A percentile compares a stretch with the other conserved stretches of the same genome.
Evolutionary conservation across 2,329 filamentous ascomycete genomes (phyloP).

Genomic region (Paecilomyces sp.): DNA sequence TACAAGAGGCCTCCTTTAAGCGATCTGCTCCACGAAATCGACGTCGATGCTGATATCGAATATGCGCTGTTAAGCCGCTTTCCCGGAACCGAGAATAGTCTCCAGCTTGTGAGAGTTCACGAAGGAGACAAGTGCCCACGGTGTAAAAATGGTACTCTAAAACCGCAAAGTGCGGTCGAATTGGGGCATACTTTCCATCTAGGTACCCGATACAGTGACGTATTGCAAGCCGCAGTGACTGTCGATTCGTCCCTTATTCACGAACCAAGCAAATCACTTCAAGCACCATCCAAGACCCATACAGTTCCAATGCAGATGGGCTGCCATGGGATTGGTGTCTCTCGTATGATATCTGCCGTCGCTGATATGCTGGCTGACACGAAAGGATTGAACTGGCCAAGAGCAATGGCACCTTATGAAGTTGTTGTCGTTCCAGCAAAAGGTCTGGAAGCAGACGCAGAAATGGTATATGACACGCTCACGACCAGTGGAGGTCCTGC

Average conservation of each 20-base stretch:
- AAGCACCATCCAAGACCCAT: conserved; percentile 20
- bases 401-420: conserved; percentile 77
- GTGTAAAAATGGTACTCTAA: conserved; percentile 58
- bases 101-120: conserved; percentile 60
- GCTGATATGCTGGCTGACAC: conserved; percentile 67
- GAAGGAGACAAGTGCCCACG: conserved; percentile 66
- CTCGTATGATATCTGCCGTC: conserved; percentile 79
- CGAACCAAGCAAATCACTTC: conserved; percentile 5
- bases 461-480: conserved; percentile 59
- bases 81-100: conserved; percentile 32
- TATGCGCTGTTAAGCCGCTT: conserved; percentile 30
- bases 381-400: conserved; percentile 79
- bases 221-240: conserved; percentile 59
- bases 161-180: conserved; percentile 69
- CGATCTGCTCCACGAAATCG: conserved; percentile 22
- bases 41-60: conserved; percentile 21
- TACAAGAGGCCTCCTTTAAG: conserved; percentile 33
- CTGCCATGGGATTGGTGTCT: conserved; percentile 91
- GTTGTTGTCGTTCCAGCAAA: conserved; percentile 57
- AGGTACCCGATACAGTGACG: conserved; percentile 76
- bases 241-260: conserved; percentile 25
- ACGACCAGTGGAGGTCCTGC: conserved; percentile 13
- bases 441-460: conserved; percentile 42
- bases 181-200: conserved; percentile 93
- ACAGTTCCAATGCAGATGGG: conserved; percentile 75